Base-by-base conservation (phyloP, 345 rosid species). In the Populus nigra region DNA sequence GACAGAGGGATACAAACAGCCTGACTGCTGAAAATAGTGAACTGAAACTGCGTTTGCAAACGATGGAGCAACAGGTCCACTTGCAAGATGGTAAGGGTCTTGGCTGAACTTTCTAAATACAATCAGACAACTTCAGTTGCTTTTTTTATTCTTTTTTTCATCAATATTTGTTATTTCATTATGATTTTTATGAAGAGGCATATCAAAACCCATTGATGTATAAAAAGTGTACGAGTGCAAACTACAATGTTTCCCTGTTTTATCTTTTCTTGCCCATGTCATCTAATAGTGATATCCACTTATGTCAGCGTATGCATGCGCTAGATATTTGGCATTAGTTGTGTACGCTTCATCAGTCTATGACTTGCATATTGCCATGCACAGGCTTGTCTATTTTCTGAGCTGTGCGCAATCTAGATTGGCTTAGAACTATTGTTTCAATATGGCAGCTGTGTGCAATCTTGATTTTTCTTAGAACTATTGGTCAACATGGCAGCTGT, bases 61-160 rank as follows among this genome's bases (percentile, higher is more conserved):
- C 98, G 0, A 90, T 88, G 92, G 98, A 94, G 84, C 97, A 93
- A 69, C 94, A 90, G 77, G 91, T 88, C 81, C 90, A 93, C 72
- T 81, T 94, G 89, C 98, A 93, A 79, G 96, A 94, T 77, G 97
- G 98, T 94, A 80, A 89, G 91, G 39, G 15, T 65, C 39, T 72
- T 17, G 20, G 17, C 5, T 33, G 15, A 22, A 2, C 22, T 67
- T 47, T 25, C 29, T 45, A 27, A 41, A 61, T 22, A 43, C 67
- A 63, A 17, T 15, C 61, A 27, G 31, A n/a, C 45, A 31, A 8
- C 45, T 38, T 66, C 38, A 47, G 13, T 16, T 72, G 47, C 69
- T 72, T 31, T 35, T 6, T 2, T 67, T 22, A 1, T 8, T 18
- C 8, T 27, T 3, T 45, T 45, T 45, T 45, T 45, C 57, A 39